Evolutionary conservation across 306 rosid species (phyloP).

Genomic region (Hippophae tibetana): DNA sequence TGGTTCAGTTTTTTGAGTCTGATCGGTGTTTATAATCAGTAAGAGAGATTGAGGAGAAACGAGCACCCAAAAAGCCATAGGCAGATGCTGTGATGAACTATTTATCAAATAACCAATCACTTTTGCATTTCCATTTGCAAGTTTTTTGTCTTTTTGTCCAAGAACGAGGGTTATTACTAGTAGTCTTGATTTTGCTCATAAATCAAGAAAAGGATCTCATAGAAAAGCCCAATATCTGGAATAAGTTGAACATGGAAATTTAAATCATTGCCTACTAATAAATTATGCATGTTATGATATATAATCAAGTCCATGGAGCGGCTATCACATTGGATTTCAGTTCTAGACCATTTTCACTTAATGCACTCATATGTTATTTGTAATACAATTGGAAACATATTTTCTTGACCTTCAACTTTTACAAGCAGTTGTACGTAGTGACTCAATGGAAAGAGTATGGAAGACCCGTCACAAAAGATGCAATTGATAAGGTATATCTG

Average conservation of each 20-base stretch:
- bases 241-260: neutral
- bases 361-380: neutral
- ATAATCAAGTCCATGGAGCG: slow-evolving; percentile 19
- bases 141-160: no score
- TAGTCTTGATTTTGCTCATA: no score
- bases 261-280: neutral
- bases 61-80: no score
- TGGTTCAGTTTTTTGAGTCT: no score
- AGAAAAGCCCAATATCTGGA: no score
- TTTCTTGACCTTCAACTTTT: slow-evolving; percentile 1
- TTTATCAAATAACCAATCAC: no score
- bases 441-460: slow-evolving; percentile 21
- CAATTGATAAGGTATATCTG: slow-evolving; percentile 17
- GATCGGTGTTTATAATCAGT: no score
- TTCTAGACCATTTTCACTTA: slow-evolving; percentile 11
- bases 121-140: no score
- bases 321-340: slow-evolving; percentile 13
- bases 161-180: no score
- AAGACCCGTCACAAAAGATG: slow-evolving; percentile 18
- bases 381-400: neutral
- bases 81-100: no score
- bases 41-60: no score
- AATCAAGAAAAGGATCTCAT: no score
- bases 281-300: neutral
- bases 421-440: slow-evolving; percentile 19